Percentiles rank a stretch among this genome's conserved stretches.
Evolutionary conservation across 2,329 filamentous ascomycete genomes (phyloP).

Genomic region (Escovopsis sp.): DNA sequence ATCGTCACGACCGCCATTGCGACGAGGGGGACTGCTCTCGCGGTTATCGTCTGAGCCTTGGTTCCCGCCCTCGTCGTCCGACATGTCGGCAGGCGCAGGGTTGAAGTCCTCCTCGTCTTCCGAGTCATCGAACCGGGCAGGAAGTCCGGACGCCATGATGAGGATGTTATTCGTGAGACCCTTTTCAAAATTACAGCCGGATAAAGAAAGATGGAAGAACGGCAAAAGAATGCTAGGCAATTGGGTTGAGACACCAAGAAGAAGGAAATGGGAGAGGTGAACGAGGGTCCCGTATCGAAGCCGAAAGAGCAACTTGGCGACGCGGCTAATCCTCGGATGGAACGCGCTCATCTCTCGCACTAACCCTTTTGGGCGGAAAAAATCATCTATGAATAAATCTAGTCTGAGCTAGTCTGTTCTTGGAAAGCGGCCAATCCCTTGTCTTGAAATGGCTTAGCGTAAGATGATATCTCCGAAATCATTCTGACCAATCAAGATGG

Average conservation of each 20-base stretch:
- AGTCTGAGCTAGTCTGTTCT: too few relatives aligned
- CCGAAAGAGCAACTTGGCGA: slow-evolving; percentile 4
- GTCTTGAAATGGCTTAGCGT: too few relatives aligned
- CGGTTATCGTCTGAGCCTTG: slow-evolving; percentile 18
- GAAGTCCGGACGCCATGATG: slow-evolving; percentile 32
- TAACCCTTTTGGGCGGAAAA: not conserved
- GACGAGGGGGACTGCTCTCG: slow-evolving; percentile 24
- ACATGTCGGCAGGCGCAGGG: slow-evolving; percentile 57
- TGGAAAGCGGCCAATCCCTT: too few relatives aligned
- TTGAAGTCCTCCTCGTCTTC: slow-evolving; percentile 86
- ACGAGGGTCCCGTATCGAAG: not conserved
- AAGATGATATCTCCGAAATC: too few relatives aligned
- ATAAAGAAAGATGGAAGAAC: not conserved
- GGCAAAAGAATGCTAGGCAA: not conserved
- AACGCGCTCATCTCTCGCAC: slow-evolving; percentile 5
- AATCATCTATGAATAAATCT: too few relatives aligned
- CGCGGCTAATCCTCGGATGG: slow-evolving; percentile 6
- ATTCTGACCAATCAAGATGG: too few relatives aligned
- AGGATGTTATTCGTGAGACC: not conserved
- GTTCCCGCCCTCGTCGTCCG: slow-evolving; percentile 40
- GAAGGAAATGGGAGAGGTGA: not conserved
- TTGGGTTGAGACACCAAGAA: slow-evolving; percentile 1
- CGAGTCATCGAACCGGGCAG: slow-evolving; percentile 41
- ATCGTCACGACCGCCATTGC: slow-evolving; percentile 18
- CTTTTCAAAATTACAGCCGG: slow-evolving; percentile 1